These are phyloP conservation scores for Noccaea bulbosa DNA, from an alignment of 345 rosid species.

Conservation along the genomic window DNA sequence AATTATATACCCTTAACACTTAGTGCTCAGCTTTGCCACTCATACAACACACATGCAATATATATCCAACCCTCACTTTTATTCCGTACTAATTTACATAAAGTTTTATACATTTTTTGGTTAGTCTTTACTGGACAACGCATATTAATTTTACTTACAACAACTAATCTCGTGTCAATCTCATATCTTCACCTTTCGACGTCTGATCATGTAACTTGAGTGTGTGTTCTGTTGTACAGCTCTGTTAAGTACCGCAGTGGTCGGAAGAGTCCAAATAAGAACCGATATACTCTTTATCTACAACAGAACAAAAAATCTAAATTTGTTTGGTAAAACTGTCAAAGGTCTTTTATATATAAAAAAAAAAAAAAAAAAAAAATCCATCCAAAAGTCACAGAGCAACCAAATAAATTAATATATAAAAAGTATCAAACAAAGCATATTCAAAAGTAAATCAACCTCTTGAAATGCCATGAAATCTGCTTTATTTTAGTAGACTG, in stretches of 20 bases:
- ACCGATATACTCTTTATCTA: conserved; percentile 11
- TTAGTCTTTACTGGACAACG: too few relatives aligned
- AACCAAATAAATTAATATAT: not conserved
- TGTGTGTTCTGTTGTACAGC: too few relatives aligned
- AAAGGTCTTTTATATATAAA: not conserved
- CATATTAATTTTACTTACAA: too few relatives aligned
- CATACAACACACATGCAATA: conserved; percentile 13
- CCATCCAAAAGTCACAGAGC: not conserved
- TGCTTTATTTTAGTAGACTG: not conserved
- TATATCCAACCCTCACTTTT: not conserved
- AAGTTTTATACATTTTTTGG: not conserved
- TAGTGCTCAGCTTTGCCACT: conserved; percentile 35
- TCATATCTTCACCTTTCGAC: conserved; percentile 11
- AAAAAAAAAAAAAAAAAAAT: too few relatives aligned
- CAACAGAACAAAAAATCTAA: conserved; percentile 1
- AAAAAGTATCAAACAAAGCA: not conserved
- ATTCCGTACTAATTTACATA: not conserved
- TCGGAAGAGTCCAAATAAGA: not conserved
- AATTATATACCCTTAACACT: conserved; percentile 32
- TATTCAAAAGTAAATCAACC: not conserved
- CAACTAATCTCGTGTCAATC: not conserved
- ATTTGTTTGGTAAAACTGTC: not conserved
- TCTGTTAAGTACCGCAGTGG: not conserved
- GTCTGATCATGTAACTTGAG: not conserved
- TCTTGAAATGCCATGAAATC: not conserved